Conservation (phyloP, 164 flowering plant species). For the Paratinospora sagittata region DNA sequence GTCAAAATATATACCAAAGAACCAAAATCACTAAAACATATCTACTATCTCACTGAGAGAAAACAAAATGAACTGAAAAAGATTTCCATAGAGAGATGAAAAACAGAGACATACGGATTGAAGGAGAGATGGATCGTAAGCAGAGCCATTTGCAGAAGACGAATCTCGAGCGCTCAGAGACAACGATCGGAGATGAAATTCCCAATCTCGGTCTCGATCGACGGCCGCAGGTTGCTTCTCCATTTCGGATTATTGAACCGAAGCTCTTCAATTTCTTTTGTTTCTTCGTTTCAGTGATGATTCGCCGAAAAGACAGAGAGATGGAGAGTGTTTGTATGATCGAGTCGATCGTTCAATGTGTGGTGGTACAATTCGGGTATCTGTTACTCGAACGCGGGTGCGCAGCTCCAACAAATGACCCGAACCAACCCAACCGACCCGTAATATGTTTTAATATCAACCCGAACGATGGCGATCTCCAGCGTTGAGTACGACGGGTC, state of each 20-base stretch:
- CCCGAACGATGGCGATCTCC: too few relatives aligned
- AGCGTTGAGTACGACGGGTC: too few relatives aligned
- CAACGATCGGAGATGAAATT: conserved; percentile 57
- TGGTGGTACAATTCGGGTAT: too few relatives aligned
- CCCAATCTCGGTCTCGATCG: conserved; percentile 52
- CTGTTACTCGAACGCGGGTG: too few relatives aligned
- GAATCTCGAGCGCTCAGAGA: conserved; percentile 61
- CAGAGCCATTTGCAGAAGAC: conserved; percentile 50
- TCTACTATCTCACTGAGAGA: too few relatives aligned
- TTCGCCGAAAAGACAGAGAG: too few relatives aligned
- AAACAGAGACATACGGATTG: conserved; percentile 42
- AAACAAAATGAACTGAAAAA: background rate
- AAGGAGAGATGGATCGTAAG: conserved; percentile 66
- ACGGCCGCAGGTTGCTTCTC: conserved; percentile 19
- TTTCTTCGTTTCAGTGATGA: background rate
- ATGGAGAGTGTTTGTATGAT: too few relatives aligned
- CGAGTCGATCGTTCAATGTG: too few relatives aligned
- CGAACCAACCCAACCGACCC: too few relatives aligned
- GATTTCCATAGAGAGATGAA: background rate
- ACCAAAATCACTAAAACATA: too few relatives aligned
- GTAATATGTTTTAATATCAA: too few relatives aligned
- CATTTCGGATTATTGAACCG: conserved; percentile 7
- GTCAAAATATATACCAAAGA: background rate
- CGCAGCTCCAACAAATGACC: too few relatives aligned
- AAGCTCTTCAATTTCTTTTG: background rate